phyloP scores from a whole-genome alignment of 1,139 yeast species.

The Kurtzmaniella quercitrusa region DNA sequence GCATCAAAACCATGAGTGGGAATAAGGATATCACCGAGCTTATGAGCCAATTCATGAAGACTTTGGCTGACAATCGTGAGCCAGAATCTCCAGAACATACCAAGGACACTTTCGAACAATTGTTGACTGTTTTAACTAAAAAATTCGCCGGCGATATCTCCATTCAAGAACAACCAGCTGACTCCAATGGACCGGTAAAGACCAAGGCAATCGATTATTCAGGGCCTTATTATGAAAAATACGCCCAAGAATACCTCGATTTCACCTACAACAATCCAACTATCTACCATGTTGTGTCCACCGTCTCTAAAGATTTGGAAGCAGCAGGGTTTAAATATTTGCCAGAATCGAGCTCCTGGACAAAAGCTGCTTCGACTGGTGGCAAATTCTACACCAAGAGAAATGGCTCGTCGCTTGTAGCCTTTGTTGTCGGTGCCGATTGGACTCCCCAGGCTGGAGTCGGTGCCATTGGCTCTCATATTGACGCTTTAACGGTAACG shows the following conservation, averaged over 20 bases:
- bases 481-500: slow-evolving; percentile 55
- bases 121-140: background rate
- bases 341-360: slow-evolving; percentile 49
- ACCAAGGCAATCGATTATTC: background rate
- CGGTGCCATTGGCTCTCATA: slow-evolving; percentile 57
- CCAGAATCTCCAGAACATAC: no score
- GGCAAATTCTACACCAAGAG: slow-evolving; percentile 55
- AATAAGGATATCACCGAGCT: background rate
- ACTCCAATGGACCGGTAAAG: background rate
- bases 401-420: slow-evolving; percentile 52
- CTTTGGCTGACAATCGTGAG: background rate
- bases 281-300: slow-evolving; percentile 52
- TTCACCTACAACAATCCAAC: slow-evolving; percentile 62
- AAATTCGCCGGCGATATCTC: background rate
- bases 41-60: background rate
- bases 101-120: no score
- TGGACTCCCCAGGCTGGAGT: slow-evolving; percentile 58
- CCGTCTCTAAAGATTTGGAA: slow-evolving; percentile 38
- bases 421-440: slow-evolving; percentile 52
- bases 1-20: background rate
- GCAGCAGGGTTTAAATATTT: slow-evolving; percentile 51
- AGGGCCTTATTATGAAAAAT: slow-evolving; percentile 9
- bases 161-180: no score
- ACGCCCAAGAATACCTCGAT: slow-evolving; percentile 48
- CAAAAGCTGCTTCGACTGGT: slow-evolving; percentile 12